Base-by-base conservation (phyloP, 768 basidiomycete genomes). In the Podaxis pistillaris region DNA sequence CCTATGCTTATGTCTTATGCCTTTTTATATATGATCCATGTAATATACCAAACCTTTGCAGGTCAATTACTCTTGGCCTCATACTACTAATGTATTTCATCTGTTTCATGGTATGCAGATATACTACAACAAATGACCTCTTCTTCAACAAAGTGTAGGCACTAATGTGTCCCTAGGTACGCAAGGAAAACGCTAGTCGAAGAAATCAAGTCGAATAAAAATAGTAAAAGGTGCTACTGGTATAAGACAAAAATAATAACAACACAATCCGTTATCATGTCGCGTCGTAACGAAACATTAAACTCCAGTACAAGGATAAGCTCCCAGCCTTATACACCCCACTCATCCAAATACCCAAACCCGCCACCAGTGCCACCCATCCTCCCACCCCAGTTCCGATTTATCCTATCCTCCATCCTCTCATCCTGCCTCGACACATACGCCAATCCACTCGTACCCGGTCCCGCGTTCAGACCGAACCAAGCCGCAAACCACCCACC, bases 391-490 rank as follows among this genome's bases (percentile, higher is more conserved):
- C 82, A 85, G 44, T 73, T 77, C 67, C 84, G 73, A 46, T 74
- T 74, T 73, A 84, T 75, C 67, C 83, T 75, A 56, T 86, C 86
- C 65, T 85, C 85, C 56, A 79, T 69, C 64, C 79, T 74, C 56
- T 85, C 83, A 53, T 85, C 82, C 56, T 79, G 74, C n/a, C 54
- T 56, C n/a, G 50, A 15, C 28, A 22, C 46, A 56, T 55, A 55
- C 28, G 41, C 52, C 60, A 47, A 55, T 63, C 68, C 68, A 53
- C 56, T 52, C 40, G 24, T 28, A 59, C 63, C 58, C 65, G 62
- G 58, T 61, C 63, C n/a, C 5, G 12, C 65, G 44, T 61, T 58
- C 66, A 64, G 57, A 63, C 64, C 60, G 66, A 65, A 56, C 61
- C 57, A 53, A 63, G 66, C 44, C 64, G 56, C 60, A 64, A 49